Conservation (phyloP, 2,329 filamentous ascomycete genomes). For the Apiospora koreana region DNA sequence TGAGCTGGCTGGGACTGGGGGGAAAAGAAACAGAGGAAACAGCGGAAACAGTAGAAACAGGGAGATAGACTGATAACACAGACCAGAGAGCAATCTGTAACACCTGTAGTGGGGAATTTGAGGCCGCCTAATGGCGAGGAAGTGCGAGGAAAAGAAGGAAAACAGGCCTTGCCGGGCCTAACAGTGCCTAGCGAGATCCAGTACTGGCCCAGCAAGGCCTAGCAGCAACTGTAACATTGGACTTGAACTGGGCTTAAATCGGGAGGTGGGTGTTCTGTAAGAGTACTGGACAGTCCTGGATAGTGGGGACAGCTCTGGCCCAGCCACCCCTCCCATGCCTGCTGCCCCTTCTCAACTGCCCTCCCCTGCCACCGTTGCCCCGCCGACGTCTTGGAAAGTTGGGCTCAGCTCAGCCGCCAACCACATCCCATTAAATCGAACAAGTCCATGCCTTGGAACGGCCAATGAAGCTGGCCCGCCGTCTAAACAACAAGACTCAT, state of each 20-base stretch:
- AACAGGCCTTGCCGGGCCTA: neutral
- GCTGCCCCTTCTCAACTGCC: neutral
- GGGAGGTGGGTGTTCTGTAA: too few relatives aligned
- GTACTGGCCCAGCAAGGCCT: neutral
- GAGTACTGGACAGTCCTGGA: too few relatives aligned
- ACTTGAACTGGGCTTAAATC: neutral
- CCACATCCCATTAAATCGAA: neutral
- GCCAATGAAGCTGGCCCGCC: neutral
- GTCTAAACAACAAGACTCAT: constrained; percentile 7
- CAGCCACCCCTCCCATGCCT: neutral
- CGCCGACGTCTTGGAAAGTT: constrained; percentile 12
- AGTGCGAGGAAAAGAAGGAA: too few relatives aligned
- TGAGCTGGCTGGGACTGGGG: neutral
- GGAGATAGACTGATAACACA: neutral
- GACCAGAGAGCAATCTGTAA: neutral
- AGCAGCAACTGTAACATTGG: neutral
- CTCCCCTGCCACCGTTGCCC: constrained; percentile 7
- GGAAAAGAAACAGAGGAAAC: too few relatives aligned
- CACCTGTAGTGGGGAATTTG: neutral
- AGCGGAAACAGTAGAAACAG: too few relatives aligned
- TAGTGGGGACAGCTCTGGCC: neutral
- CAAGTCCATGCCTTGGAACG: neutral
- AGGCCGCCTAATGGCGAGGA: too few relatives aligned
- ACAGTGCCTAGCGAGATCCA: too few relatives aligned
- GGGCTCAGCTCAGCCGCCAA: constrained; percentile 5